phyloP scores from a whole-genome alignment of 257 asterid species.

The Lithospermum erythrorhizon region DNA sequence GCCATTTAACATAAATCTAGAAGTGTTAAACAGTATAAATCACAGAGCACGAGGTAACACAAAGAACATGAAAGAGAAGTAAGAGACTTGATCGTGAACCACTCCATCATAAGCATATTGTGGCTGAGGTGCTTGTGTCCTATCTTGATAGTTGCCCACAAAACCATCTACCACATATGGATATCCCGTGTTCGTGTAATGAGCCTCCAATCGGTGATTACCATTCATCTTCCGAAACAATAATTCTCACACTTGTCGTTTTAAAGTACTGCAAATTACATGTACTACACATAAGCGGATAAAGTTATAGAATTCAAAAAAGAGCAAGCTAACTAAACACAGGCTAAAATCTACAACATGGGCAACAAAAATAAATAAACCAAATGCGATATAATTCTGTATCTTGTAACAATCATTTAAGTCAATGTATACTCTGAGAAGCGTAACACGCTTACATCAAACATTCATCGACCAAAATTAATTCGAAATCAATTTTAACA shows the following conservation, averaged over 20 bases:
- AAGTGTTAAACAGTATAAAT: neutral
- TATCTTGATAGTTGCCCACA: constrained; percentile 36
- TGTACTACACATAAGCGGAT: neutral
- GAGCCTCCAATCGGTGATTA: constrained; percentile 41
- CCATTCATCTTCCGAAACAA: constrained; percentile 39
- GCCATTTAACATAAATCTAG: neutral
- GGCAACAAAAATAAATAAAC: too few relatives aligned
- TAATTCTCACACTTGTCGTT: constrained; percentile 6
- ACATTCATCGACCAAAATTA: too few relatives aligned
- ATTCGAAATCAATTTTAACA: too few relatives aligned
- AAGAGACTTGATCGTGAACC: constrained; percentile 46
- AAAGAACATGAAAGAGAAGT: neutral
- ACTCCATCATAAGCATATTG: constrained; percentile 41
- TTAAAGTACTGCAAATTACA: constrained; percentile 8
- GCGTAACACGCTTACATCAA: too few relatives aligned
- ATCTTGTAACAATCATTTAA: too few relatives aligned
- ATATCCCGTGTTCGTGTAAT: constrained; percentile 41
- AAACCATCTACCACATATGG: constrained; percentile 44
- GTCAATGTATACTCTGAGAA: too few relatives aligned
- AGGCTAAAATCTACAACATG: neutral
- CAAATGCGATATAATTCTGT: too few relatives aligned
- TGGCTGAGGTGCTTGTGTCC: constrained; percentile 28
- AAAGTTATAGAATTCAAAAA: neutral
- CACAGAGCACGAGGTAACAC: neutral
- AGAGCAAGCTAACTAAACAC: neutral